Base-by-base conservation (phyloP, 176 grass and related monocot species). In the Musa itinerans region DNA sequence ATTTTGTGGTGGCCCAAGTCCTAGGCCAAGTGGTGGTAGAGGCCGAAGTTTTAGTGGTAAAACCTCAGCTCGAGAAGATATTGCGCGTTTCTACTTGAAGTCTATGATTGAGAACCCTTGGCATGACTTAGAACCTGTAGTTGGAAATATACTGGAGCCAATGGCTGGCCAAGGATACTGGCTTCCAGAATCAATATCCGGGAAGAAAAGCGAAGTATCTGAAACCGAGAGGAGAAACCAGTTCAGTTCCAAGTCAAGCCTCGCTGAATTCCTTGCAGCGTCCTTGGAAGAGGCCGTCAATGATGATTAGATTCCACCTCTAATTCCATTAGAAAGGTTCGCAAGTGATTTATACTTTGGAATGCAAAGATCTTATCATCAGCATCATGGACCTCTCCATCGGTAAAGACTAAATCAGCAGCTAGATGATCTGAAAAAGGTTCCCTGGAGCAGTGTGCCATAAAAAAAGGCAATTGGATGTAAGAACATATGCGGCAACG, bases 21-120 rank as follows among this genome's bases (percentile, higher is more conserved):
- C 65, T 16, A 67, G 65, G 15, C 12, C 64, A 3, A 70, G 14
- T 17, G 24, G 72, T 9, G 52, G 71, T 55, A 54, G 71, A 74
- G 52, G 71, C 10, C 53, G 20, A 55, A 27, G 23, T 27, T 74
- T 29, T 22, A 25, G 26, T 9, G 17, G 21, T 27, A 74, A 24
- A 56, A 25, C 23, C 50, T 74, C 53, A 15, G 15, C 53, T 27
- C 52, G 19, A 57, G 22, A 27, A 26, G 53, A 74, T 34, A 56
- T 27, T 19, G 53, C 8, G 72, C 27, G 29, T 2, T 70, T 58
- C 52, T 56, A 29, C 13, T 56, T 8, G 12, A 17, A 34, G 24
- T 74, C 53, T 56, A 74, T 74, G 53, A 23, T 43, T 19, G 24
- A 74, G 43, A 53, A 74, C 53, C 72, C 72, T 17, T 74, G 72